These are phyloP conservation scores for Calycina herbarum DNA, from an alignment of 2,329 filamentous ascomycete genomes.

Conservation along the genomic window DNA sequence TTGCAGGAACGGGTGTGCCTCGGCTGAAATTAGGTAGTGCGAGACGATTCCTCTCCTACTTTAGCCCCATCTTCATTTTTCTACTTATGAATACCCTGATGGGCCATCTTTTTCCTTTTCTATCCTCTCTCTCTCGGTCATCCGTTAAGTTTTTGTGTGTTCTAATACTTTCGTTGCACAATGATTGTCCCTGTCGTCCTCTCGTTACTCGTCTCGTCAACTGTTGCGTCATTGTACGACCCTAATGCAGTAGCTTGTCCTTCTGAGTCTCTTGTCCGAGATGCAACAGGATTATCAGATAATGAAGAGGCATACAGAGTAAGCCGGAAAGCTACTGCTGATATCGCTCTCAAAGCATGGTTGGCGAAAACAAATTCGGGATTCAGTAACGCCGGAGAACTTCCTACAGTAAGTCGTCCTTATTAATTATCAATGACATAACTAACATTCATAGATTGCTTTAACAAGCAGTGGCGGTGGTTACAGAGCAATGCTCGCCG, in stretches of 20 bases:
- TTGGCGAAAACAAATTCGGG: slow-evolving; percentile 39
- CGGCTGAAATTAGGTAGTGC: not conserved
- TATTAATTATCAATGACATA: not conserved
- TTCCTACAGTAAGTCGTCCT: slow-evolving; percentile 37
- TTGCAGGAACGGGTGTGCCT: not conserved
- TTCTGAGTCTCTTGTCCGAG: slow-evolving; percentile 40
- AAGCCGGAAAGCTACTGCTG: slow-evolving; percentile 41
- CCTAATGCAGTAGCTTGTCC: slow-evolving; percentile 43
- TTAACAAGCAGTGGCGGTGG: slow-evolving; percentile 46
- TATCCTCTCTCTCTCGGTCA: not conserved
- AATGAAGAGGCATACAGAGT: slow-evolving; percentile 43
- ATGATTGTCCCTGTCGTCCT: slow-evolving; percentile 22
- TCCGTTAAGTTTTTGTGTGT: not conserved
- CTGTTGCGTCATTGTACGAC: slow-evolving; percentile 33
- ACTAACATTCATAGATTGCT: slow-evolving; percentile 34
- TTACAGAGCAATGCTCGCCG: slow-evolving; percentile 42
- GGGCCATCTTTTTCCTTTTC: not conserved
- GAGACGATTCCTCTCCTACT: not conserved
- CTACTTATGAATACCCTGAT: not conserved
- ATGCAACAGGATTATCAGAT: slow-evolving; percentile 39
- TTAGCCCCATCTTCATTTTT: not conserved
- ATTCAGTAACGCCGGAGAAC: slow-evolving; percentile 37
- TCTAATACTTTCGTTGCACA: not conserved
- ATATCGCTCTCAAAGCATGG: slow-evolving; percentile 42
- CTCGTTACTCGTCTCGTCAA: slow-evolving; percentile 16